Percentiles rank a stretch among this genome's conserved stretches.
phyloP scores from a whole-genome alignment of 139 green algal species.

The Chlorella sp. region DNA sequence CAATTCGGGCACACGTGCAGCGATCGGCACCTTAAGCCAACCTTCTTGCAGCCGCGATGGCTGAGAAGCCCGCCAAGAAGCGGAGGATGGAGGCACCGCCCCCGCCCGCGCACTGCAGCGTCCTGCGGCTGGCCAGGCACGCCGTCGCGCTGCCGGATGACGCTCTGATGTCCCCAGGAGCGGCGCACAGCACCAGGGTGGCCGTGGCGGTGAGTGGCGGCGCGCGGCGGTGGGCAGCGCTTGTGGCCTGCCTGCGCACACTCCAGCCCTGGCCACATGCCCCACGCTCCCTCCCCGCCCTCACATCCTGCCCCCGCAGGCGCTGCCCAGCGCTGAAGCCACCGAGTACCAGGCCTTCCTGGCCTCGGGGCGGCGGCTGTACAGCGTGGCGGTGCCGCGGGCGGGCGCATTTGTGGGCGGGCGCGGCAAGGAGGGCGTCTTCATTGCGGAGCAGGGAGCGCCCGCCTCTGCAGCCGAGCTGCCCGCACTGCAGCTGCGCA shows the following conservation, averaged over 20 bases:
- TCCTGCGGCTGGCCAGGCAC: slow-evolving; percentile 4
- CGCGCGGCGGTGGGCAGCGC: not conserved
- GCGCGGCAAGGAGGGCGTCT: slow-evolving; percentile 42
- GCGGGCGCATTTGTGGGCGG: not conserved
- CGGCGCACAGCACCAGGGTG: slow-evolving; percentile 26
- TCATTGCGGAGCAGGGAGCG: slow-evolving; percentile 21
- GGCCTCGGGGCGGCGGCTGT: slow-evolving; percentile 18
- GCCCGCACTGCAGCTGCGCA: slow-evolving; percentile 13
- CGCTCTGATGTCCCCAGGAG: slow-evolving; percentile 15
- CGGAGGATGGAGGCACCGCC: not conserved
- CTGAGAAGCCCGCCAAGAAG: slow-evolving; percentile 13
- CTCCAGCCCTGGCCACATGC: not conserved
- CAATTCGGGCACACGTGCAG: too few relatives aligned
- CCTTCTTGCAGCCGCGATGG: not conserved
- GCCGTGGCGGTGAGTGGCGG: slow-evolving; percentile 28
- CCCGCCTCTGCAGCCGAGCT: not conserved
- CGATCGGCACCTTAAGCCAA: not conserved
- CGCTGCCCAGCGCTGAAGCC: not conserved
- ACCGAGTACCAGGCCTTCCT: slow-evolving; percentile 16
- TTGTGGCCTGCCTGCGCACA: not conserved
- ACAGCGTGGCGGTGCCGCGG: slow-evolving; percentile 10
- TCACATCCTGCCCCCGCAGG: not conserved
- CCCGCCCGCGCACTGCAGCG: not conserved
- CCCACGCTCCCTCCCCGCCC: not conserved
- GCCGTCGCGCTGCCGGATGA: not conserved